Conservation (phyloP, 2,329 filamentous ascomycete genomes). For the Ophiocordyceps unilateralis region DNA sequence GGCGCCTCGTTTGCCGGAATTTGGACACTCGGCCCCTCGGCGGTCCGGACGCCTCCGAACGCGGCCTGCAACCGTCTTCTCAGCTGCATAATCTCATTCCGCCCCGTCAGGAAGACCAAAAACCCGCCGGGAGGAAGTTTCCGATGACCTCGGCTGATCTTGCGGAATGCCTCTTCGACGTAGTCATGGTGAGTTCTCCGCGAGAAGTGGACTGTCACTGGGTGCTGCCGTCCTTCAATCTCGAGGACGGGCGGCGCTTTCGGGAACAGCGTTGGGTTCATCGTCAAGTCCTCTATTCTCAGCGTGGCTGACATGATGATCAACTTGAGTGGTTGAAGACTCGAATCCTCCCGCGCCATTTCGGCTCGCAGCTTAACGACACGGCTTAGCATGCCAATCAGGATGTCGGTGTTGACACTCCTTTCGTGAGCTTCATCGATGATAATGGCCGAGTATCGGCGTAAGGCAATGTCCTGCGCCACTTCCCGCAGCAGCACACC, state of each 20-base stretch:
- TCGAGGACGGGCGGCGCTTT: conserved; percentile 68
- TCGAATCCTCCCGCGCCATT: conserved; percentile 53
- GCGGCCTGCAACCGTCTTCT: conserved; percentile 59
- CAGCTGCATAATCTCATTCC: conserved; percentile 78
- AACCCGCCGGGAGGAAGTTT: conserved; percentile 85
- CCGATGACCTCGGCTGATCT: conserved; percentile 71
- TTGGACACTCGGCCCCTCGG: conserved; percentile 48
- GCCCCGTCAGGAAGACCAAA: conserved; percentile 84
- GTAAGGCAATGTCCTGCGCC: conserved; percentile 70
- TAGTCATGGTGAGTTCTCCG: conserved; percentile 73
- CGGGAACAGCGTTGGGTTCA: conserved; percentile 66
- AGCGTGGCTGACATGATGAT: conserved; percentile 98
- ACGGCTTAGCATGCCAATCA: conserved; percentile 93
- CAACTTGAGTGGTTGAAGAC: conserved; percentile 66
- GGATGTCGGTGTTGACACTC: conserved; percentile 91
- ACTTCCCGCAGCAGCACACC: conserved; percentile 88
- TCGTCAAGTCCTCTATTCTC: conserved; percentile 74
- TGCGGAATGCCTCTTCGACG: conserved; percentile 74
- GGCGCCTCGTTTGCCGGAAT: conserved; percentile 64
- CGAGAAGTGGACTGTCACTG: conserved; percentile 79
- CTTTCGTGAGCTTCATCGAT: conserved; percentile 96
- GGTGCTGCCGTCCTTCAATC: conserved; percentile 80
- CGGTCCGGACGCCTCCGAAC: conserved; percentile 39
- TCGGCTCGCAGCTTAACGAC: conserved; percentile 72
- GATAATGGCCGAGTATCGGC: conserved; percentile 82